Percentiles rank a stretch among this genome's conserved stretches.
Evolutionary conservation across 2,329 filamentous ascomycete genomes (phyloP).

Genomic region (Leptodontidium sp.): DNA sequence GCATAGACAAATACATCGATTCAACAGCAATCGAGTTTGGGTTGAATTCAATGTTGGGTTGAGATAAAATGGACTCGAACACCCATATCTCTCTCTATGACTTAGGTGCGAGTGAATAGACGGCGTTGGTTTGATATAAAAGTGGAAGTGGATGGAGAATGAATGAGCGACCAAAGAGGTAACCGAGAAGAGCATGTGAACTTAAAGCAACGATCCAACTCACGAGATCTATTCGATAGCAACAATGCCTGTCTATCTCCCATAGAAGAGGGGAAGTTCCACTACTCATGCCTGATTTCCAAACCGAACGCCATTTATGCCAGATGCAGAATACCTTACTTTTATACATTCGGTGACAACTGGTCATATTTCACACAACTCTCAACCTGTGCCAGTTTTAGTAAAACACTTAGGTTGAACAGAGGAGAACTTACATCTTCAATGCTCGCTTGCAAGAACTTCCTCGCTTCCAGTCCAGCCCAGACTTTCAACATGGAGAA

Average conservation of each 20-base stretch:
- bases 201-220: not conserved
- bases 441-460: slow-evolving; percentile 88
- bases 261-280: slow-evolving; percentile 7
- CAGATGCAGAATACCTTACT: not conserved
- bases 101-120: not conserved
- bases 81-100: not conserved
- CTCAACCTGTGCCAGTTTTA: slow-evolving; percentile 67
- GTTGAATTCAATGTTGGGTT: not conserved
- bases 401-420: not conserved
- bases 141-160: not conserved
- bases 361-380: slow-evolving; percentile 90
- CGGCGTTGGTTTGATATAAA: not conserved
- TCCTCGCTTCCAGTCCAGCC: slow-evolving; percentile 87
- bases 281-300: slow-evolving; percentile 4
- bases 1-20: not conserved
- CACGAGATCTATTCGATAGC: not conserved
- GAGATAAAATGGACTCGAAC: not conserved
- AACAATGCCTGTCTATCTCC: not conserved
- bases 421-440: slow-evolving; percentile 72
- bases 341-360: slow-evolving; percentile 82
- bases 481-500: slow-evolving; percentile 90
- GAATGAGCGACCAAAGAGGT: not conserved
- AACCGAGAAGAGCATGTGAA: not conserved
- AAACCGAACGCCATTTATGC: slow-evolving; percentile 19
- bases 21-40: not conserved